Conservation (phyloP, 2,329 filamentous ascomycete species). For the Pestalotiopsis sp. region DNA sequence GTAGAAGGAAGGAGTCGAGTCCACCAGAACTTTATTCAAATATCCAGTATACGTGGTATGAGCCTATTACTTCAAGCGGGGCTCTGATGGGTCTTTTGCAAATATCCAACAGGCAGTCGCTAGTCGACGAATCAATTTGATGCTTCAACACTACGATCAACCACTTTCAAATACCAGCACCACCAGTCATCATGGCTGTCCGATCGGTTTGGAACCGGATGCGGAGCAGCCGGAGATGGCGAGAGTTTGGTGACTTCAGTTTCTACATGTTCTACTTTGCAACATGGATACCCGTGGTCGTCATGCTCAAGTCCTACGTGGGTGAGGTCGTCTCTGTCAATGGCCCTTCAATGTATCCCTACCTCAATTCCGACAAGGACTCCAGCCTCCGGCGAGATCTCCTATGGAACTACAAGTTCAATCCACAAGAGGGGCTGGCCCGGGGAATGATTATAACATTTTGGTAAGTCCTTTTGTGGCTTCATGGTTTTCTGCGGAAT, state of each 20-base stretch:
- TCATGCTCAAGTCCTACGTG: slow-evolving; percentile 64
- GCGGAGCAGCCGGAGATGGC: slow-evolving; percentile 2
- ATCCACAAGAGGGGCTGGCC: slow-evolving; percentile 58
- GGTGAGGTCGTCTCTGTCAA: slow-evolving; percentile 60
- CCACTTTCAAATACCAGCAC: neutral
- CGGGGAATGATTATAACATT: slow-evolving; percentile 78
- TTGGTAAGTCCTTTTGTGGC: slow-evolving; percentile 43
- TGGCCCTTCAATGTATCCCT: slow-evolving; percentile 76
- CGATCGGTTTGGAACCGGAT: slow-evolving; percentile 38
- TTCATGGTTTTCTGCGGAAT: neutral
- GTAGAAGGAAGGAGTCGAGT: neutral
- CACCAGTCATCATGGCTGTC: slow-evolving; percentile 33
- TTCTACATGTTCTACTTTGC: slow-evolving; percentile 54
- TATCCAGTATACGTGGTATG: neutral
- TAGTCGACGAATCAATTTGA: neutral
- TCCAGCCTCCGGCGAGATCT: slow-evolving; percentile 56
- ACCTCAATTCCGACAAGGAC: slow-evolving; percentile 69
- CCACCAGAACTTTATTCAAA: neutral
- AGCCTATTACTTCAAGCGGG: neutral
- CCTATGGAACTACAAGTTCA: slow-evolving; percentile 62
- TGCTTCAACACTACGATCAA: neutral
- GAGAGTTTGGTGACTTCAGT: slow-evolving; percentile 36
- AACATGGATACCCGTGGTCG: slow-evolving; percentile 64
- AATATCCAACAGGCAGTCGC: neutral
- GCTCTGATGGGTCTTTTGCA: neutral